Conservation (phyloP, 2,329 filamentous ascomycete genomes). For the Colletotrichum sp. region DNA sequence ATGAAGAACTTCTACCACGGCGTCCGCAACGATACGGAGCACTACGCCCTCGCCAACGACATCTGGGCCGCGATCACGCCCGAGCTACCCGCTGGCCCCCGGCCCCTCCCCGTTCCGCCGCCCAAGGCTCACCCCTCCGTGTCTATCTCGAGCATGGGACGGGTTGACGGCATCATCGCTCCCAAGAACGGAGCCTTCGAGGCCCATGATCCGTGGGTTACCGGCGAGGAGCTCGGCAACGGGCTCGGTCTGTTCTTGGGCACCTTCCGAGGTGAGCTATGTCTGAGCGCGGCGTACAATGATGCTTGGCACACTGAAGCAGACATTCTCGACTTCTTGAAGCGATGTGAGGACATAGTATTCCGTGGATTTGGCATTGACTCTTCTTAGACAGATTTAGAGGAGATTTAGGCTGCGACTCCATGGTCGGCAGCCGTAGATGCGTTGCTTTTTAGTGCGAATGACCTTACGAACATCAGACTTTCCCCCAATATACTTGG, state of each 20-base stretch:
- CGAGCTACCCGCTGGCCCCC: not conserved
- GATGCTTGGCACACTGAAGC: conserved; percentile 42
- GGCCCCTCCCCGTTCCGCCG: conserved; percentile 24
- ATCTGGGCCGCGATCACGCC: conserved; percentile 26
- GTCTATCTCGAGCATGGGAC: conserved; percentile 38
- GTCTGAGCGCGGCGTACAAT: conserved; percentile 45
- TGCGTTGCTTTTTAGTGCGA: not conserved
- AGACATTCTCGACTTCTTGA: conserved; percentile 25
- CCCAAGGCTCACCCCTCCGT: conserved; percentile 30
- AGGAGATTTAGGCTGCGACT: not conserved
- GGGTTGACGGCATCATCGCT: conserved; percentile 37
- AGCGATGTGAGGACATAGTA: conserved; percentile 18
- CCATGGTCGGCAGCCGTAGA: not conserved
- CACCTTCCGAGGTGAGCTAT: conserved; percentile 38
- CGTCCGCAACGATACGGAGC: conserved; percentile 32
- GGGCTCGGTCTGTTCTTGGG: conserved; percentile 43
- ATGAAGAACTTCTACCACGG: conserved; percentile 32
- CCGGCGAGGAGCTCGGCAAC: conserved; percentile 47
- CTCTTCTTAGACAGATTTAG: not conserved
- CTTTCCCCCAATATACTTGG: not conserved
- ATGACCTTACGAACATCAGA: not conserved
- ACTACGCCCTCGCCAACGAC: conserved; percentile 27
- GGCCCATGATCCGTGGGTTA: conserved; percentile 44
- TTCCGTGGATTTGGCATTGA: not conserved
- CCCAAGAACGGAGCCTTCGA: conserved; percentile 29